Conservation (phyloP, 2,329 filamentous ascomycete species). For the Talaromyces sp. region DNA sequence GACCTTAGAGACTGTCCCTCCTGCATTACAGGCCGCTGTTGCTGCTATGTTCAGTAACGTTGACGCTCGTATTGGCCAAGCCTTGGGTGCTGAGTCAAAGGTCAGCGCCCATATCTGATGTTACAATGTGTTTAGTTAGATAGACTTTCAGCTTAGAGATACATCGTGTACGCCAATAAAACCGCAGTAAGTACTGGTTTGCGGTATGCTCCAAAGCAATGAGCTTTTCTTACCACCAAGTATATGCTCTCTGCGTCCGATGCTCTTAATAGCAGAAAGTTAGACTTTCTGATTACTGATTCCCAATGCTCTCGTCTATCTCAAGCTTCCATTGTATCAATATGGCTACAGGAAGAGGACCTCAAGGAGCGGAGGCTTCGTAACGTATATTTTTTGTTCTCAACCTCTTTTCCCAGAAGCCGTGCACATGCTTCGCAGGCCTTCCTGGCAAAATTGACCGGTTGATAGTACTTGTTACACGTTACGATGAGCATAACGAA, state of each 20-base stretch:
- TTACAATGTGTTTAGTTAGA: neutral
- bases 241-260: too few species aligned
- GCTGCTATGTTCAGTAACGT: conserved; percentile 25
- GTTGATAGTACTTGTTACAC: neutral
- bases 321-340: too few species aligned
- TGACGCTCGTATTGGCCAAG: conserved; percentile 23
- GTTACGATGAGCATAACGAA: neutral
- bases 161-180: neutral
- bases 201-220: too few species aligned
- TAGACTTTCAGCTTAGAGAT: neutral
- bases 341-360: too few species aligned
- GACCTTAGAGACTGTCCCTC: conserved; percentile 25
- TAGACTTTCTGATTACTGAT: too few species aligned
- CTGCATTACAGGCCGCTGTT: conserved; percentile 20
- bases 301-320: too few species aligned
- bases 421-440: neutral
- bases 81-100: conserved; percentile 17
- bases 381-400: neutral
- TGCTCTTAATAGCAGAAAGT: too few species aligned
- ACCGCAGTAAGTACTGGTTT: neutral
- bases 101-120: neutral
- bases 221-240: too few species aligned
- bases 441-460: neutral
- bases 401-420: neutral
- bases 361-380: neutral